Conservation (phyloP, 148 eudicot species). For the Fagopyrum tataricum region DNA sequence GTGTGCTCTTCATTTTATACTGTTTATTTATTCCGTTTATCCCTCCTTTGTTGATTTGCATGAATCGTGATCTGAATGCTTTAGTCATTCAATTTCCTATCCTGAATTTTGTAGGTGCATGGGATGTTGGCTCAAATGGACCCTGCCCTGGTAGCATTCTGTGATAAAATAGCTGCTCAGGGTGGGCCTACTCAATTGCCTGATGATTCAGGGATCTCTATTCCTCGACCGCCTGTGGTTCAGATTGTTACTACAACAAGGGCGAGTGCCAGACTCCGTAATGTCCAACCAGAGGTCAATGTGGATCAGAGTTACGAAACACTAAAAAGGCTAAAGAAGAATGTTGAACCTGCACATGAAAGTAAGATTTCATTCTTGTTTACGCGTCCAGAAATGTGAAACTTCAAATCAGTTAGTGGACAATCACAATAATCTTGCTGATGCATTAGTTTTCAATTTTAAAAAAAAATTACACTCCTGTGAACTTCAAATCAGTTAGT, state of each 20-base stretch:
- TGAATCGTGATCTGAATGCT: neutral
- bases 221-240: constrained; percentile 58
- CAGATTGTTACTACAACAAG: constrained; percentile 67
- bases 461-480: too few species aligned
- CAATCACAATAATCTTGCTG: neutral
- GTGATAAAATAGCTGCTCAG: constrained; percentile 86
- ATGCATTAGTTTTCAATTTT: neutral
- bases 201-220: constrained; percentile 47
- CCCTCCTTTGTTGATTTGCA: constrained; percentile 5
- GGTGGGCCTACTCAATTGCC: constrained; percentile 84
- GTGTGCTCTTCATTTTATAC: constrained; percentile 12
- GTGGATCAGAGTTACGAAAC: constrained; percentile 79
- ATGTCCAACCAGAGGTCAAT: constrained; percentile 90
- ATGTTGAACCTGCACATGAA: constrained; percentile 41
- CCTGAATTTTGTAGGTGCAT: constrained; percentile 52
- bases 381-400: neutral
- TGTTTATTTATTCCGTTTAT: neutral
- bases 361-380: constrained; percentile 33
- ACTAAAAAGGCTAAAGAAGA: constrained; percentile 76
- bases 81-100: neutral
- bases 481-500: neutral
- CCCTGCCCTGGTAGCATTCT: constrained; percentile 81
- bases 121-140: constrained; percentile 99
- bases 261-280: constrained; percentile 92
- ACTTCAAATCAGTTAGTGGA: neutral